phyloP scores from a whole-genome alignment of 2,329 filamentous ascomycete genomes.

The Neonectria punicea region DNA sequence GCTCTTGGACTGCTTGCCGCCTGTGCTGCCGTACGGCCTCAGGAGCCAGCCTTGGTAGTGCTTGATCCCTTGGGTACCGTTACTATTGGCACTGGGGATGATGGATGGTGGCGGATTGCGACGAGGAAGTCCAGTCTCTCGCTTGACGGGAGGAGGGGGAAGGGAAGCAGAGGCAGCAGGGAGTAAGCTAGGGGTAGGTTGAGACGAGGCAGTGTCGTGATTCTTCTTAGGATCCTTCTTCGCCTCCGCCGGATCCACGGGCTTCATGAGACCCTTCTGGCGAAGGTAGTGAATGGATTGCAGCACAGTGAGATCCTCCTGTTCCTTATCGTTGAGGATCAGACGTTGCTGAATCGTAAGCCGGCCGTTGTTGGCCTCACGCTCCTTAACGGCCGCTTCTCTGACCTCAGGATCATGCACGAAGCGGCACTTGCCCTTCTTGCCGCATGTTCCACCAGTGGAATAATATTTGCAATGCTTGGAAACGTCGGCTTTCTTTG shows the following conservation, averaged over 20 bases:
- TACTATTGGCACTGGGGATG: constrained; percentile 46
- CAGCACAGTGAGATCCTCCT: constrained; percentile 73
- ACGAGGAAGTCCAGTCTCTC: constrained; percentile 45
- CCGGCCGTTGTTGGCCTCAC: constrained; percentile 71
- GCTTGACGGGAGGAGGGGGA: constrained; percentile 49
- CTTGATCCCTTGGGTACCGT: constrained; percentile 45
- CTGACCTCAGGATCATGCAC: constrained; percentile 73
- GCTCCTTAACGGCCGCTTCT: constrained; percentile 71
- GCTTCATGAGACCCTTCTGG: constrained; percentile 64
- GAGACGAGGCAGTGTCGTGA: constrained; percentile 27
- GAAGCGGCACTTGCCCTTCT: constrained; percentile 81
- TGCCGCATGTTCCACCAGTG: constrained; percentile 74
- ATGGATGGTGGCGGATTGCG: constrained; percentile 47
- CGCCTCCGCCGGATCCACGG: constrained; percentile 30
- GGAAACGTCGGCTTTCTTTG: constrained; percentile 69
- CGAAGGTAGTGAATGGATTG: constrained; percentile 74
- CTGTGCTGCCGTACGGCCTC: constrained; percentile 50
- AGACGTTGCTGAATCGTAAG: constrained; percentile 74
- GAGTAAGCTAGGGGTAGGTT: constrained; percentile 46
- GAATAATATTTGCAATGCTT: constrained; percentile 78
- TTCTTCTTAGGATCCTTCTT: constrained; percentile 32
- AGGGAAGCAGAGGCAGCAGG: constrained; percentile 53
- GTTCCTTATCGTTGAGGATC: constrained; percentile 74
- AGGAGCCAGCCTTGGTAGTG: constrained; percentile 53
- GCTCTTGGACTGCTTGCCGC: constrained; percentile 45